Evolutionary conservation across 2,329 filamentous ascomycete species (phyloP), one percentile per base, ranked within the genome.

Genomic region (Hypomyces rosellus): DNA sequence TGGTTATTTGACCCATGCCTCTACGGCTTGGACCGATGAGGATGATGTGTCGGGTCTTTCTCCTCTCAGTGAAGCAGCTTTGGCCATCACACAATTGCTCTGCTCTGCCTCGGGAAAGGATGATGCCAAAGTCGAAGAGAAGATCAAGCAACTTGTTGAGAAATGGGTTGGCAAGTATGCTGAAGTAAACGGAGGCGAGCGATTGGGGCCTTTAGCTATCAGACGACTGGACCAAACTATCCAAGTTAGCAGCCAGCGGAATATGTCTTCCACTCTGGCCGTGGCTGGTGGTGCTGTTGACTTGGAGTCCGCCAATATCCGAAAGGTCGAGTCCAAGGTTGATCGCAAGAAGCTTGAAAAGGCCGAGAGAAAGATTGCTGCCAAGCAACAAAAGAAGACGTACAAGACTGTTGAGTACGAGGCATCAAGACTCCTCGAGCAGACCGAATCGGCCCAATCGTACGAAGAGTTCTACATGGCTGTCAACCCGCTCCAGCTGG

Each of bases 381-480:
- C 91, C 62, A 99, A 99, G 76, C 93, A 97, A 74, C 93, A 90
- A 74, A 95, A 95, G 77, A 99, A 99, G 76, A 82, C 85, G 34
- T 96, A 93, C 85, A 97, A 97, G 79, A 96, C 86, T 50, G 93
- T 99, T 60, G 89, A 96, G 71, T 99, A 99, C 68, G 93, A 99
- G 73, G 88, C 93, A 0, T 97, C 93, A 12, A 85, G 84, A 59
- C 76, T 99, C 58, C 82, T 99, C 58, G 86, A 95, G 65, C 82
- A 89, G 69, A 79, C 89, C 4, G 86, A 92, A 61, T 81, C 85
- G 61, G 76, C 91, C 12, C 86, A 96, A 76, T 95, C 89, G 38
- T 99, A 99, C 67, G 93, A 99, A 71, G 93, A 99, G 68, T 97
- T 99, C 73, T 99, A 95, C 80, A 97, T 99, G 93, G 86, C 89